Evolutionary conservation across 306 rosid species (phyloP).

Genomic region (Geum urbanum): DNA sequence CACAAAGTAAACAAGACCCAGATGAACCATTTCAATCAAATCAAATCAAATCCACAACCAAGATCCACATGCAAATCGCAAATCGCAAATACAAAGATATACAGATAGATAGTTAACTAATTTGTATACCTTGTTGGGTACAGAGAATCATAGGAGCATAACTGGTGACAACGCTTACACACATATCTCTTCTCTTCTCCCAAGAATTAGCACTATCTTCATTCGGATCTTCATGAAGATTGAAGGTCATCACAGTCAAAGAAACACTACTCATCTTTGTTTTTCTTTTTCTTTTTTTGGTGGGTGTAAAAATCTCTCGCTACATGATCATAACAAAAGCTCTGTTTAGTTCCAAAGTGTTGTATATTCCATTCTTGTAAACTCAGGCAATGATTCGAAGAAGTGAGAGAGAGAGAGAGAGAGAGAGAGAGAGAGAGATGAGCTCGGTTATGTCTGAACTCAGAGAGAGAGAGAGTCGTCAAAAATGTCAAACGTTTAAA

Average conservation of each 20-base stretch:
- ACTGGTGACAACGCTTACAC: slow-evolving; percentile 73
- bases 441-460: slow-evolving; percentile 17
- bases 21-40: slow-evolving; percentile 35
- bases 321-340: slow-evolving; percentile 27
- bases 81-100: background rate
- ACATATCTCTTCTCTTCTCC: slow-evolving; percentile 91
- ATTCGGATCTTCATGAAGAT: slow-evolving; percentile 83
- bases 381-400: background rate
- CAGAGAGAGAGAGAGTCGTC: background rate
- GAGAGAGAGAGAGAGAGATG: background rate
- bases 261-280: slow-evolving; percentile 84
- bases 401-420: background rate
- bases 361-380: slow-evolving; percentile 17
- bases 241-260: slow-evolving; percentile 90
- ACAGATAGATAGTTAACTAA: background rate
- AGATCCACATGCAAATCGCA: slow-evolving; percentile 21
- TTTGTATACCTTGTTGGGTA: slow-evolving; percentile 73
- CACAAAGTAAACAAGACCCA: slow-evolving; percentile 22
- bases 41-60: slow-evolving; percentile 30
- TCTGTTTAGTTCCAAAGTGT: background rate
- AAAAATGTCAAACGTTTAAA: background rate
- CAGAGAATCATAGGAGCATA: slow-evolving; percentile 87
- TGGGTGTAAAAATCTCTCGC: background rate
- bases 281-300: background rate
- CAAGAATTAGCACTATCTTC: slow-evolving; percentile 87